A percentile compares a stretch with the other conserved stretches of the same genome.
These are phyloP conservation scores for Lachnellula arida DNA, from an alignment of 2,329 filamentous ascomycete genomes.

Conservation along the genomic window DNA sequence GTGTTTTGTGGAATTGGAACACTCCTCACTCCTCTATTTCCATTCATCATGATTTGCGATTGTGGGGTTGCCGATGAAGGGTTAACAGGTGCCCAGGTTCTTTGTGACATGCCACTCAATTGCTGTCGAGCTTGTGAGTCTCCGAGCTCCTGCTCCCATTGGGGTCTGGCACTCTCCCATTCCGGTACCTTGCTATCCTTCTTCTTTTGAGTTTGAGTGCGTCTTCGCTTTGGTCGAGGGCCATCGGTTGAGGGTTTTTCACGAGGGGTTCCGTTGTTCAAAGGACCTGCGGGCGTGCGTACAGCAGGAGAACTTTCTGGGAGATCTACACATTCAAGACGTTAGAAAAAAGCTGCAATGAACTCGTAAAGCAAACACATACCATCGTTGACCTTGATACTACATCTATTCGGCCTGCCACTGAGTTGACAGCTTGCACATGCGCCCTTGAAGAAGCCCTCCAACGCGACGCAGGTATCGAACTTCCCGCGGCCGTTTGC, in stretches of 20 bases:
- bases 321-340: slow-evolving; percentile 1
- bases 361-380: slow-evolving; percentile 5
- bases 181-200: slow-evolving; percentile 14
- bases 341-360: not conserved
- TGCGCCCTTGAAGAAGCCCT: slow-evolving; percentile 33
- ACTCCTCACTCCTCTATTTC: slow-evolving; percentile 8
- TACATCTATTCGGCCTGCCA: slow-evolving; percentile 30
- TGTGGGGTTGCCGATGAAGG: not conserved
- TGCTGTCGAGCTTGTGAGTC: slow-evolving; percentile 21
- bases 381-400: slow-evolving; percentile 31
- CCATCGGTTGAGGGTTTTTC: slow-evolving; percentile 2
- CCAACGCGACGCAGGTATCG: slow-evolving; percentile 28
- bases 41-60: slow-evolving; percentile 11
- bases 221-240: slow-evolving; percentile 21
- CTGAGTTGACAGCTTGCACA: slow-evolving; percentile 32
- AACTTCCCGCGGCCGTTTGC: slow-evolving; percentile 32
- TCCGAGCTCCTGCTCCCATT: slow-evolving; percentile 27
- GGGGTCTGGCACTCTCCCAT: slow-evolving; percentile 26
- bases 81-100: slow-evolving; percentile 28
- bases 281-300: slow-evolving; percentile 9
- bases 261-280: slow-evolving; percentile 6
- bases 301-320: slow-evolving; percentile 15
- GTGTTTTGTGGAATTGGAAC: not conserved
- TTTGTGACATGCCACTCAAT: slow-evolving; percentile 20
- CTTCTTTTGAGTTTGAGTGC: slow-evolving; percentile 12